A percentile compares a stretch with the other conserved stretches of the same genome.
Conservation (phyloP, 495 filamentous ascomycete genomes). For the Poronia punctata region DNA sequence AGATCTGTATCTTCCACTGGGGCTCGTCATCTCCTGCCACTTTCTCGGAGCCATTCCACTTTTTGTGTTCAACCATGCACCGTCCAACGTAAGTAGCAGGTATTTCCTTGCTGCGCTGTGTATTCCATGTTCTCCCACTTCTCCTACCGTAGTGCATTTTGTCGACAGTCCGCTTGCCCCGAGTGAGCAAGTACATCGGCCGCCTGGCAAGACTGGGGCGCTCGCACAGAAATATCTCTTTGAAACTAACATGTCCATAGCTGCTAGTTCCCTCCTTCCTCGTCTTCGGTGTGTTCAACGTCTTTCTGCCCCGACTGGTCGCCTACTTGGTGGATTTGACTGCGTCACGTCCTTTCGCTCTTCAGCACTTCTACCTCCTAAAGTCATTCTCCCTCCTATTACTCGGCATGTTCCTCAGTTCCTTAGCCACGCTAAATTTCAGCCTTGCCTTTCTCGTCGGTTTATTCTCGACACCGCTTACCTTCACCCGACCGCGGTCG, state of each 20-base stretch:
- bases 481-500: slow-evolving; percentile 55
- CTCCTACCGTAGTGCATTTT: too few relatives aligned
- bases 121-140: slow-evolving; percentile 2
- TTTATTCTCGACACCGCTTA: slow-evolving; percentile 65
- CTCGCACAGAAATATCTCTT: too few relatives aligned
- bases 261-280: slow-evolving; percentile 52
- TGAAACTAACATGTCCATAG: slow-evolving; percentile 33
- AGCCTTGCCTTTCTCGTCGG: slow-evolving; percentile 82
- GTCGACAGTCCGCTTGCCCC: too few relatives aligned
- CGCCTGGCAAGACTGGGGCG: too few relatives aligned
- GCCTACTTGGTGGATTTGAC: slow-evolving; percentile 43
- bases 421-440: slow-evolving; percentile 95
- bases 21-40: slow-evolving; percentile 63
- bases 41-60: slow-evolving; percentile 77
- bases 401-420: slow-evolving; percentile 82
- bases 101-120: slow-evolving; percentile 1
- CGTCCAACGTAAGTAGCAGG: slow-evolving; percentile 54
- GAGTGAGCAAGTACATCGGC: too few relatives aligned
- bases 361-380: slow-evolving; percentile 67
- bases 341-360: slow-evolving; percentile 36
- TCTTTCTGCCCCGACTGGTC: slow-evolving; percentile 50
- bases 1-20: slow-evolving; percentile 69
- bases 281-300: slow-evolving; percentile 50
- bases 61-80: slow-evolving; percentile 74
- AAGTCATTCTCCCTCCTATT: slow-evolving; percentile 89